Conservation (phyloP, 2,329 filamentous ascomycete genomes). For the Phaeosphaeria sp. region DNA sequence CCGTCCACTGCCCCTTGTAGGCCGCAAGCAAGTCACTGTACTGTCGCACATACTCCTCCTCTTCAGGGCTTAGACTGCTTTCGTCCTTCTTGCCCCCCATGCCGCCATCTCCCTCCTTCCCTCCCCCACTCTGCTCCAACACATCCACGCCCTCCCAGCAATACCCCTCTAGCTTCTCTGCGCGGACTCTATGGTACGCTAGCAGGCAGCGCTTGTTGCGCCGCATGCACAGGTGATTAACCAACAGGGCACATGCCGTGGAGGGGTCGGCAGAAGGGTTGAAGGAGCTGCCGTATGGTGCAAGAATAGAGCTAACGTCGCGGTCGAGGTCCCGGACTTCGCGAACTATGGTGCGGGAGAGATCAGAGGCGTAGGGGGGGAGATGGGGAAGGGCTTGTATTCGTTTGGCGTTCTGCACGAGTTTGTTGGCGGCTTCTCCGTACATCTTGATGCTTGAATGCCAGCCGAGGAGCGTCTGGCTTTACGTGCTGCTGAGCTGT, state of each 20-base stretch:
- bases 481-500: not conserved
- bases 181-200: conserved; percentile 89
- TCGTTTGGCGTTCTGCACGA: conserved; percentile 94
- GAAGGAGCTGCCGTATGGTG: conserved; percentile 84
- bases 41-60: conserved; percentile 93
- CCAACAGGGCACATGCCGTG: conserved; percentile 84
- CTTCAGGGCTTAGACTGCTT: conserved; percentile 89
- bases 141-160: conserved; percentile 92
- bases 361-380: conserved; percentile 89
- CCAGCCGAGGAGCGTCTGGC: not conserved
- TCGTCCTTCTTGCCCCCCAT: conserved; percentile 61
- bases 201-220: conserved; percentile 95
- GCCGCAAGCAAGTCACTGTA: conserved; percentile 93
- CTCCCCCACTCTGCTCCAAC: conserved; percentile 62
- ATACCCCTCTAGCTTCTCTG: conserved; percentile 90
- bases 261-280: conserved; percentile 83
- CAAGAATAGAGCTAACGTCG: conserved; percentile 79
- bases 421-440: conserved; percentile 83
- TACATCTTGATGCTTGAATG: conserved; percentile 66
- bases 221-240: conserved; percentile 93
- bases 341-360: conserved; percentile 83
- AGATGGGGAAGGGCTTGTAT: conserved; percentile 85
- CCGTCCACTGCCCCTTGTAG: conserved; percentile 98
- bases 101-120: conserved; percentile 46
- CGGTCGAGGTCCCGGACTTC: conserved; percentile 94